Percentiles rank a stretch among this genome's conserved stretches.
These are phyloP conservation scores for Kwoniella newhampshirensis DNA, from an alignment of 768 basidiomycete genomes.

Conservation along the genomic window DNA sequence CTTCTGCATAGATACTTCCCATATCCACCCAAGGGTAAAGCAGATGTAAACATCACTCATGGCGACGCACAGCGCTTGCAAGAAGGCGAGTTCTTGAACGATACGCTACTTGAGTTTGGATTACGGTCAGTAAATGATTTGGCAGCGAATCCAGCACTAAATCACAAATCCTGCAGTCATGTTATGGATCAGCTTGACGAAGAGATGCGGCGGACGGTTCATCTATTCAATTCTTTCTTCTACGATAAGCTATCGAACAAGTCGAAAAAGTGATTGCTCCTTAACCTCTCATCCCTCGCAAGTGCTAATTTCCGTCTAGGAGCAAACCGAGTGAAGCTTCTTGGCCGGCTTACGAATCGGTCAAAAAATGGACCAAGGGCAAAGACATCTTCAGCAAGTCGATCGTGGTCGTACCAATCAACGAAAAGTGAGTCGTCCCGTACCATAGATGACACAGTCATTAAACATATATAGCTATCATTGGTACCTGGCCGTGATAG, in stretches of 20 bases:
- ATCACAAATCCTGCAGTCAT: conserved; percentile 8
- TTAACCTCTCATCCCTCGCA: background rate
- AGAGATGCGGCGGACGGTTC: conserved; percentile 67
- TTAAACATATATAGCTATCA: conserved; percentile 64
- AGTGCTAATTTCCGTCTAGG: background rate
- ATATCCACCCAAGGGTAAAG: conserved; percentile 41
- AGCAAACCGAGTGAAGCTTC: conserved; percentile 3
- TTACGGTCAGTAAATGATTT: conserved; percentile 66
- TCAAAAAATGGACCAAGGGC: conserved; percentile 80
- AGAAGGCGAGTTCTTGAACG: conserved; percentile 86
- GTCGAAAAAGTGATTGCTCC: conserved; percentile 25
- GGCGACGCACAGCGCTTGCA: conserved; percentile 73
- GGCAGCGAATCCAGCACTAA: background rate
- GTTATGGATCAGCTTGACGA: conserved; percentile 55
- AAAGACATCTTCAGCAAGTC: conserved; percentile 86
- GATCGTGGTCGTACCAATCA: conserved; percentile 92
- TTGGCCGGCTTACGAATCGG: conserved; percentile 65
- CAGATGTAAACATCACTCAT: conserved; percentile 68
- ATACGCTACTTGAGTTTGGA: conserved; percentile 93
- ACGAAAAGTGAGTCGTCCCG: conserved; percentile 71
- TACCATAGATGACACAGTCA: too few species aligned
- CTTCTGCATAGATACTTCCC: conserved; percentile 26
- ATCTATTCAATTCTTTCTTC: conserved; percentile 97
- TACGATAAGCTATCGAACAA: conserved; percentile 86
- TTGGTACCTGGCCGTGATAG: conserved; percentile 96